Percentiles rank a stretch among this genome's conserved stretches.
These are phyloP conservation scores for Myxozyma neotropica DNA, from an alignment of 805 yeast genomes.

Conservation along the genomic window DNA sequence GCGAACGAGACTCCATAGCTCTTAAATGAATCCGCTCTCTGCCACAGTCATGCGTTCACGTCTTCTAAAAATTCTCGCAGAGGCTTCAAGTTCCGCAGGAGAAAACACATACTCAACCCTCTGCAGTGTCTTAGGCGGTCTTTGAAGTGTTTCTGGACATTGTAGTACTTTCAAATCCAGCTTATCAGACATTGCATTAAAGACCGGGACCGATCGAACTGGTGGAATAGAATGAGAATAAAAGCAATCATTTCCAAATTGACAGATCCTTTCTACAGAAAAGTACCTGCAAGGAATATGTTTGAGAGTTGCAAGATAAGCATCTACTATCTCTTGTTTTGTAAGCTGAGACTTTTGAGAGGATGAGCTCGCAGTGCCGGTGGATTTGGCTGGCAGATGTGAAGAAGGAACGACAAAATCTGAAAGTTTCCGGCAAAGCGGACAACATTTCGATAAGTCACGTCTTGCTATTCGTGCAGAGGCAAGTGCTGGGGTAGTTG, in stretches of 20 bases:
- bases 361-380: background rate
- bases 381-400: background rate
- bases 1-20: too few relatives aligned
- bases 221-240: slow-evolving; percentile 13
- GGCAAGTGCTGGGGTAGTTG: too few relatives aligned
- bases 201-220: background rate
- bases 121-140: too few relatives aligned
- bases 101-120: too few relatives aligned
- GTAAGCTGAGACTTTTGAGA: background rate
- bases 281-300: slow-evolving; percentile 31
- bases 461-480: background rate
- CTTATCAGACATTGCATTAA: background rate
- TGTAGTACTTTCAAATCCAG: background rate
- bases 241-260: slow-evolving; percentile 27
- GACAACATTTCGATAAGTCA: slow-evolving; percentile 22
- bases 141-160: background rate
- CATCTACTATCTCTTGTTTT: slow-evolving; percentile 18
- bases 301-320: slow-evolving; percentile 15
- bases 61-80: too few relatives aligned
- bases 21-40: too few relatives aligned
- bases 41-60: too few relatives aligned
- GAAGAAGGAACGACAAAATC: slow-evolving; percentile 28
- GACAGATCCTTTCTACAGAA: background rate
- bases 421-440: slow-evolving; percentile 26
- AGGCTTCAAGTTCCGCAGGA: too few relatives aligned